Conservation (phyloP, 495 filamentous ascomycete genomes). For the Coniosporium apollinis region DNA sequence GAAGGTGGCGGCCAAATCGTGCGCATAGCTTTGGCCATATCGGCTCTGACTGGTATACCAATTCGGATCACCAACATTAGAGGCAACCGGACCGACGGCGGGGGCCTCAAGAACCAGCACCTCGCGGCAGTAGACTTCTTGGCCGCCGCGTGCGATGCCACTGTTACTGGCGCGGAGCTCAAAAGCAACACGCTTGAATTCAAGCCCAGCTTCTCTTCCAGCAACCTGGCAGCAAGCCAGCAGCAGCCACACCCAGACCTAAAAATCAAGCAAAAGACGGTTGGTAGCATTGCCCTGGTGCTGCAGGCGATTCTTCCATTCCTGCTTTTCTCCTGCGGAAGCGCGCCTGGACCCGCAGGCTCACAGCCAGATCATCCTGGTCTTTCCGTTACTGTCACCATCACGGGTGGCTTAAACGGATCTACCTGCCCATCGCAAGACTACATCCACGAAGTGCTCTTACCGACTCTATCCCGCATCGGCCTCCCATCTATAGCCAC, state of each 20-base stretch:
- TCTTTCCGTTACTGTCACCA: conserved; percentile 26
- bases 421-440: conserved; percentile 57
- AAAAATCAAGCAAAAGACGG: conserved; percentile 21
- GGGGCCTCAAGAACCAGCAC: conserved; percentile 64
- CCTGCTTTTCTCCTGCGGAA: conserved; percentile 47
- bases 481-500: conserved; percentile 41
- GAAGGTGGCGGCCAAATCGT: conserved; percentile 80
- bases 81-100: conserved; percentile 39
- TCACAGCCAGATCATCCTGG: neutral
- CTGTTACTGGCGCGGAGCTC: conserved; percentile 32
- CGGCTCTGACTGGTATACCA: conserved; percentile 46
- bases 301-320: conserved; percentile 74
- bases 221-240: too few relatives aligned
- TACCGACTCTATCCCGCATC: conserved; percentile 47
- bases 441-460: conserved; percentile 58
- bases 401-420: conserved; percentile 67
- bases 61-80: conserved; percentile 53
- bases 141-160: conserved; percentile 41
- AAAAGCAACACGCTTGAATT: conserved; percentile 26
- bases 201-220: conserved; percentile 3
- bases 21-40: conserved; percentile 50
- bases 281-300: conserved; percentile 46
- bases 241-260: too few relatives aligned
- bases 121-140: conserved; percentile 51
- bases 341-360: conserved; percentile 16